Percentiles rank a stretch among this genome's conserved stretches.
Conservation (phyloP, 495 filamentous ascomycete species). For the Thozetella sp. region DNA sequence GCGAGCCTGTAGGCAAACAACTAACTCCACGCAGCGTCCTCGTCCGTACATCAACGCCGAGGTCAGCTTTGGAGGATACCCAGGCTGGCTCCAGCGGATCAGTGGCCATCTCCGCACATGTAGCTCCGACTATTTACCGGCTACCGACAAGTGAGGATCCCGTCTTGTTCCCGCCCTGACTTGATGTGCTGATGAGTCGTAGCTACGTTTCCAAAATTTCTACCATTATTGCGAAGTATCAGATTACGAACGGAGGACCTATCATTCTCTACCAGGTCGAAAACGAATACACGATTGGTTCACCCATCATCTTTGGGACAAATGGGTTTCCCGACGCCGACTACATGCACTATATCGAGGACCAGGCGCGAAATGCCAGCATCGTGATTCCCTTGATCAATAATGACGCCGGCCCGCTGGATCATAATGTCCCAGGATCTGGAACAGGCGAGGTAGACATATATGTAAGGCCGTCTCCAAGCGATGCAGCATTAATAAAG, state of each 20-base stretch:
- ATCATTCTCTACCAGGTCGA: conserved; percentile 72
- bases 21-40: too few relatives aligned
- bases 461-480: conserved; percentile 37
- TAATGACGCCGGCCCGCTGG: conserved; percentile 66
- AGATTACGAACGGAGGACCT: conserved; percentile 73
- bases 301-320: not conserved
- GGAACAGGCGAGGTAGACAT: conserved; percentile 70
- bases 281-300: conserved; percentile 56
- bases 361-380: conserved; percentile 67
- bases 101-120: conserved; percentile 56
- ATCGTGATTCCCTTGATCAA: conserved; percentile 75
- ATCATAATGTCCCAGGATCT: conserved; percentile 67
- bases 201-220: conserved; percentile 40
- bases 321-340: conserved; percentile 50
- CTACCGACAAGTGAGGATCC: conserved; percentile 52
- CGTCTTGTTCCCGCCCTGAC: not conserved
- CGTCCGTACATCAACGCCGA: conserved; percentile 70
- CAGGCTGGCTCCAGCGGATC: conserved; percentile 47
- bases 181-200: not conserved
- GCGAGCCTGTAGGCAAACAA: too few relatives aligned
- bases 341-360: conserved; percentile 72
- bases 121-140: conserved; percentile 55
- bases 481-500: not conserved
- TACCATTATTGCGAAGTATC: conserved; percentile 61
- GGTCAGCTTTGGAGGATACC: conserved; percentile 12